Evolutionary conservation across 1,139 yeast genomes (phyloP).

Genomic region (Pichia norvegensis): DNA sequence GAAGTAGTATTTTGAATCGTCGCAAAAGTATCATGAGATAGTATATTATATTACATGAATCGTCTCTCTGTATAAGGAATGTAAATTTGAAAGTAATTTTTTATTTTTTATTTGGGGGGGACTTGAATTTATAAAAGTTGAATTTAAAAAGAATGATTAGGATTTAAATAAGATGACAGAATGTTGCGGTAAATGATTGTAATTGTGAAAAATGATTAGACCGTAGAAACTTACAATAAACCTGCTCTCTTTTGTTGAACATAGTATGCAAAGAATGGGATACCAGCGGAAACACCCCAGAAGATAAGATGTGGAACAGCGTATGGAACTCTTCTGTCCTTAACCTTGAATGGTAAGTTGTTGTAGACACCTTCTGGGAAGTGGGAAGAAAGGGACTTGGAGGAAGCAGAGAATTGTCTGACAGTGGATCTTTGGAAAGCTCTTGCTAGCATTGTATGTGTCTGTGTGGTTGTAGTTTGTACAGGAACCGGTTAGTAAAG

Average conservation of each 20-base stretch:
- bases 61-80: no score
- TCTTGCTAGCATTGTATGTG: slow-evolving; percentile 30
- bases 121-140: background rate
- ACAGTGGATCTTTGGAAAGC: slow-evolving; percentile 25
- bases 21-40: background rate
- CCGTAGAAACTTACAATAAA: slow-evolving; percentile 31
- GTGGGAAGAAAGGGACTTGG: slow-evolving; percentile 32
- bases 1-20: background rate
- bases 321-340: slow-evolving; percentile 85
- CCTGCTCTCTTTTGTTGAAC: slow-evolving; percentile 77
- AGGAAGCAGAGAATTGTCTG: slow-evolving; percentile 18
- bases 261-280: slow-evolving; percentile 63
- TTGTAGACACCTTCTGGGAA: slow-evolving; percentile 81
- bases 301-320: slow-evolving; percentile 74
- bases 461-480: no score
- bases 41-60: no score
- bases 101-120: no score
- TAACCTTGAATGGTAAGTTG: slow-evolving; percentile 90
- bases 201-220: background rate
- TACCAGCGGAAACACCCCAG: slow-evolving; percentile 47
- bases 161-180: background rate
- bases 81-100: no score
- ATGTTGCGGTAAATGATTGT: background rate
- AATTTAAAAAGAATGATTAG: background rate
- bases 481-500: no score